Evolutionary conservation across 352 stramenopile genomes (phyloP), one percentile per base, ranked within the genome.

Genomic region (Pythium graminicola): DNA sequence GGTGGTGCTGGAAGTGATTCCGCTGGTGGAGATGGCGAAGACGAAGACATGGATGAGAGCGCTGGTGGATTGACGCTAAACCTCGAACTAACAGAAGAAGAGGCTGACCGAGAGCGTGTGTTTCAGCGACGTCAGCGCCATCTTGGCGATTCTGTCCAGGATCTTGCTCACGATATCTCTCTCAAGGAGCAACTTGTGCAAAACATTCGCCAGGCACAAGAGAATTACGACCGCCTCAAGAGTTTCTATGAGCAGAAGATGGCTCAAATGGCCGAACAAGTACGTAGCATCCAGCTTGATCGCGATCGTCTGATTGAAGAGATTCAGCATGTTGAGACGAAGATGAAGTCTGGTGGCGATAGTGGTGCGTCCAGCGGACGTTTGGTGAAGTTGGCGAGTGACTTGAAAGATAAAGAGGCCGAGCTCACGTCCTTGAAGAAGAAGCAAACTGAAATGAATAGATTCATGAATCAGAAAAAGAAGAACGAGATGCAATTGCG

Each of bases 401-500:
- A 92, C n/a, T 53, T 94, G 14, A 89, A 89, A 57, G 49, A 72
- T 8, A 94, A 94, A 43, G 81, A 94, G 32, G 65, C 72, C 1
- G 77, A 93, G 54, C 51, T 94, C n/a, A 56, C 69, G 28, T 63
- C 63, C 3, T 56, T 94, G 27, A 78, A 76, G 29, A 89, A 89
- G 46, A 93, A 92, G 46, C 77, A 94, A 52, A 86, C 60, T 7
- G 81, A 92, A 22, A 89, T 93, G 54, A 85, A 86, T 40, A 72
- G 75, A 22, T 91, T 87, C 40, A 79, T 90, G 63, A 73, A 69
- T 41, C 70, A 90, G 46, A 91, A 90, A 61, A 87, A 89, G 65
- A 94, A 94, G 58, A 90, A 81, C 46, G 83, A 94, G 56, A 89
- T 86, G 65, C 79, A 94, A 42, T 51, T 92, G 27, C 73, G 83